Evolutionary conservation across 73 alveolate species (phyloP), one percentile per base, ranked within the genome.

Genomic region (Paramecium primaurelia): DNA sequence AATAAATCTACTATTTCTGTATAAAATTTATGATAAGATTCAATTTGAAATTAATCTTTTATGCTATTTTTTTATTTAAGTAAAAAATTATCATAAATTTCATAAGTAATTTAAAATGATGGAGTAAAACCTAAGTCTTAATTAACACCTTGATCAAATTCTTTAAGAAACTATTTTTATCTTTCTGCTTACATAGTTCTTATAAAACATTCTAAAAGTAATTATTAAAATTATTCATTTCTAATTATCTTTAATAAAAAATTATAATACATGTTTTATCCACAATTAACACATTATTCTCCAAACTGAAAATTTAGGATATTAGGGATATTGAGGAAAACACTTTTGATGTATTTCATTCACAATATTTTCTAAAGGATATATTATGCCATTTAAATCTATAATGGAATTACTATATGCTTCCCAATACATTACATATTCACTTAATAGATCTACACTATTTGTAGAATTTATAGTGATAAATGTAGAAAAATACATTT

Each of bases 231-330:
- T 25, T 80, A 26, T 20, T 45, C 71, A 80, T 80, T 80, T 26
- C 58, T 25, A n/a, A 32, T 20, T 11, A 80, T 49, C 58, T 32
- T 45, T 1, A 40, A 26, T 28, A 12, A 28, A 28, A 11, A 2
- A 2, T 3, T 28, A 22, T 10, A 12, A 0, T 64, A 64, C 84
- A 6, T 64, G 8, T 80, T 80, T 42, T 3, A 80, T 42, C 91
- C 91, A 80, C 8, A 25, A 45, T 45, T 80, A 16, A 3, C 18
- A 9, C 47, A 44, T 42, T 9, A 49, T 45, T 44, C 91, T 80
- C 91, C 91, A 80, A 11, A 80, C 16, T 5, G 91, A 80, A 44
- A 80, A 80, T 45, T 49, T 42, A 80, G 91, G 91, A 45, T 42
- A 80, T 80, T 80, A 22, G 6, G 91, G 75, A 44, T 80, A 80